A percentile compares a stretch with the other conserved stretches of the same genome.
Conservation (phyloP, 768 basidiomycete species). For the Glaciozyma antarctica region DNA sequence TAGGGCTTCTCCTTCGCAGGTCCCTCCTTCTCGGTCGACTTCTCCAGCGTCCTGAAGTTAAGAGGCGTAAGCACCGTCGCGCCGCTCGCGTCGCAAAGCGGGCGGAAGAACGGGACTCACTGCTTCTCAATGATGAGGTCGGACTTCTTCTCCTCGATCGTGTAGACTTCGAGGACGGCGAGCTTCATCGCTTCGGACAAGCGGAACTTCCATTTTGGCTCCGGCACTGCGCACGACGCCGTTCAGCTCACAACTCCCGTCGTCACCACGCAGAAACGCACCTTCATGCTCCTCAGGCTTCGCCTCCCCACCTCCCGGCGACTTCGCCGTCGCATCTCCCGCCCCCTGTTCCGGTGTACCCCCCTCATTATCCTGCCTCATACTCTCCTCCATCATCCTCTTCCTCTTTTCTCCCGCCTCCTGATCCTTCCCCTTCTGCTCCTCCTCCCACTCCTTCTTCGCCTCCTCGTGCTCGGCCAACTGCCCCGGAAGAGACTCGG, state of each 20-base stretch:
- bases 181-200: conserved; percentile 72
- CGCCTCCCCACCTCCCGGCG: background rate
- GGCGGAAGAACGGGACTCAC: conserved; percentile 28
- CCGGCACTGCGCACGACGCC: conserved; percentile 5
- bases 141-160: conserved; percentile 73
- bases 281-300: background rate
- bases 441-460: conserved; percentile 1
- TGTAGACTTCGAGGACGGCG: conserved; percentile 68
- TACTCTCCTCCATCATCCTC: background rate
- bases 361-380: no score
- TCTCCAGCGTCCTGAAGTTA: conserved; percentile 49
- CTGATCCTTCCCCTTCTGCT: background rate
- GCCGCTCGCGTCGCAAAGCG: no score
- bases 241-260: background rate
- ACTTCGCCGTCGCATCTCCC: background rate
- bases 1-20: conserved; percentile 21
- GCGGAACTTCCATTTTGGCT: conserved; percentile 63
- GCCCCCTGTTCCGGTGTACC: background rate
- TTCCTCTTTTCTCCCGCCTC: background rate
- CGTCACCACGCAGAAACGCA: background rate
- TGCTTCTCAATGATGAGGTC: conserved; percentile 44
- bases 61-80: no score
- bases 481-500: conserved; percentile 59
- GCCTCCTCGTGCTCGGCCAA: conserved; percentile 43
- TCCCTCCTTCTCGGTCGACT: conserved; percentile 46